These are phyloP conservation scores for Corynascus novoguineensis DNA, from an alignment of 495 filamentous ascomycete species.

Conservation along the genomic window DNA sequence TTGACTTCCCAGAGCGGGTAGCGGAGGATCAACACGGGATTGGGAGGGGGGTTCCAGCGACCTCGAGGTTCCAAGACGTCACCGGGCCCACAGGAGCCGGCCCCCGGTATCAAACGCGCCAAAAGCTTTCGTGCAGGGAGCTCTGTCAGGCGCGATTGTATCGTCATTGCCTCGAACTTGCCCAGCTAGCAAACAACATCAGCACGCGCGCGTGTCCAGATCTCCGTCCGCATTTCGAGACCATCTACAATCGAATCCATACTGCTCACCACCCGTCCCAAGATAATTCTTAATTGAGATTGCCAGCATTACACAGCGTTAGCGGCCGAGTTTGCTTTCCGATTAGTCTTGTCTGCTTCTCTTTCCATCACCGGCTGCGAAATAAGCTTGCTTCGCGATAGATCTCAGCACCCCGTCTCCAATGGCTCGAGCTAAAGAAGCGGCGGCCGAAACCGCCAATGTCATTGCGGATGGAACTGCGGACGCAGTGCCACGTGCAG, in stretches of 20 bases:
- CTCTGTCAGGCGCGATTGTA: background rate
- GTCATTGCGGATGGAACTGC: constrained; percentile 12
- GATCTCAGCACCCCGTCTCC: background rate
- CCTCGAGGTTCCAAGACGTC: background rate
- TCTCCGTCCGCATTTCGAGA: background rate
- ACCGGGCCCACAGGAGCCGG: background rate
- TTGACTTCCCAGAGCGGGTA: background rate
- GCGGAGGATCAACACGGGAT: background rate
- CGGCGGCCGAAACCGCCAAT: constrained; percentile 16
- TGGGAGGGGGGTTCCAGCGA: background rate
- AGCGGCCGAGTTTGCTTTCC: background rate
- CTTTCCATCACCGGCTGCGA: background rate
- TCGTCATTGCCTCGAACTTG: no score
- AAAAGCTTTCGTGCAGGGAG: background rate
- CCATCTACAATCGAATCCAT: background rate
- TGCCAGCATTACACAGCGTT: background rate
- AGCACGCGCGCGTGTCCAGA: background rate
- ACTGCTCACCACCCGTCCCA: background rate
- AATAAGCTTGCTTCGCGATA: no score
- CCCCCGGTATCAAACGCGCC: background rate
- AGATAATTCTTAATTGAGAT: background rate
- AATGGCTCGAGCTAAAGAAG: constrained; percentile 17
- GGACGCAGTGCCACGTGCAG: constrained; percentile 4
- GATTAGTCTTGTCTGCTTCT: background rate
- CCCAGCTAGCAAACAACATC: no score